These are phyloP conservation scores for Coemansia sp. DNA, from an alignment of 192 early-diverging fungal species.

Conservation along the genomic window DNA sequence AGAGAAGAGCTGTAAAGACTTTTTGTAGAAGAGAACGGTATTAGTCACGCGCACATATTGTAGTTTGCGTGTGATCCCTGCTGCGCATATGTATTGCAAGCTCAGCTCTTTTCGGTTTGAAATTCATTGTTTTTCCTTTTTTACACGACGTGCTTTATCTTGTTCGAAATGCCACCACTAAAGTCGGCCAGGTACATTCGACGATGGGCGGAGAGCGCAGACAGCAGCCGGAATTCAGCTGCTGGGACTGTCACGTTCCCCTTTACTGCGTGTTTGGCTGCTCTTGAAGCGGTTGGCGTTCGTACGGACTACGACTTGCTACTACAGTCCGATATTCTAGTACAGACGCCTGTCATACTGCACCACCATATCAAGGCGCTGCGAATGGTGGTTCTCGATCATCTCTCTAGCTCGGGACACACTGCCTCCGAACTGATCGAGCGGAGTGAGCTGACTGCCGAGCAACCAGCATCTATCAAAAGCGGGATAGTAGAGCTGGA, in stretches of 20 bases:
- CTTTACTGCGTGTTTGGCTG: slow-evolving; percentile 28
- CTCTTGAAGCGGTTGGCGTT: slow-evolving; percentile 34
- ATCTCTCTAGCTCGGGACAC: slow-evolving; percentile 30
- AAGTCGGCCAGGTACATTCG: slow-evolving; percentile 34
- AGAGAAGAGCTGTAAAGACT: not conserved
- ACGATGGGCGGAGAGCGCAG: slow-evolving; percentile 1
- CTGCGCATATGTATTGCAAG: not conserved
- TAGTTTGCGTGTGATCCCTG: not conserved
- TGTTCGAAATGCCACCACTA: slow-evolving; percentile 32
- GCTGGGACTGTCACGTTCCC: not conserved
- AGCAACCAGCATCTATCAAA: slow-evolving; percentile 3
- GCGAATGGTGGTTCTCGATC: slow-evolving; percentile 42
- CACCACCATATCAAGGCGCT: slow-evolving; percentile 35
- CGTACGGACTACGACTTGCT: slow-evolving; percentile 49
- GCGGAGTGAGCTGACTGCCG: no score
- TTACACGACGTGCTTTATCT: not conserved
- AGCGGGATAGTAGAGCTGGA: slow-evolving; percentile 36
- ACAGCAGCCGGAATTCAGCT: not conserved
- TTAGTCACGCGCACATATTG: slow-evolving; percentile 1
- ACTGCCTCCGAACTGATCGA: slow-evolving; percentile 28
- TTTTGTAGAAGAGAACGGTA: not conserved
- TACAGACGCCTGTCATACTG: slow-evolving; percentile 22
- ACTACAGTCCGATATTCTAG: slow-evolving; percentile 38
- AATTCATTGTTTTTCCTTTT: not conserved
- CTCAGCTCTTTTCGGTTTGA: not conserved